phyloP scores from a whole-genome alignment of 2,329 filamentous ascomycete species.

The Arthrobotrys pseudoclavata region DNA sequence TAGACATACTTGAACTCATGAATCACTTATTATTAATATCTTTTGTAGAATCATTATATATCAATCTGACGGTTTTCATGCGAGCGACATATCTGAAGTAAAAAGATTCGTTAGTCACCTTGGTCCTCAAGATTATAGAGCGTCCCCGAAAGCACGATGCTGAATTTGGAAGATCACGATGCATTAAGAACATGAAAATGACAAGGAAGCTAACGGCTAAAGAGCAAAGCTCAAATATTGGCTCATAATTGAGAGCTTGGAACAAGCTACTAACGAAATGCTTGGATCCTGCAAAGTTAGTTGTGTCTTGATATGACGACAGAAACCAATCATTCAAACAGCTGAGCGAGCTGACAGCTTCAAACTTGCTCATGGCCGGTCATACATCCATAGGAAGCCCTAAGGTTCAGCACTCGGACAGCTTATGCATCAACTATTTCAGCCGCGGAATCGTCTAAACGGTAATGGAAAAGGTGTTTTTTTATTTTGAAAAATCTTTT shows the following conservation, averaged over 20 bases:
- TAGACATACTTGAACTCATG: neutral
- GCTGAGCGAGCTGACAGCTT: slow-evolving; percentile 28
- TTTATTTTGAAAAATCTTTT: neutral
- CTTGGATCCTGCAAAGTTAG: neutral
- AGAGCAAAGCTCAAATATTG: neutral
- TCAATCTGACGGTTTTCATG: slow-evolving; percentile 10
- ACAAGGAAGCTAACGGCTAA: neutral
- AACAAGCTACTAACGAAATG: neutral
- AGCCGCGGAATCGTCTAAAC: neutral
- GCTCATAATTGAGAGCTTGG: neutral
- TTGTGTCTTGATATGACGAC: slow-evolving; percentile 11
- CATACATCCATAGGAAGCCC: neutral
- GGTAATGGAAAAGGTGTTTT: neutral
- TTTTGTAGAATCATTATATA: slow-evolving; percentile 7
- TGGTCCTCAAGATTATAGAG: slow-evolving; percentile 5
- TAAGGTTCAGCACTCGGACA: neutral
- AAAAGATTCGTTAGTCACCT: slow-evolving; percentile 1
- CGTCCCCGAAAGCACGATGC: slow-evolving; percentile 2
- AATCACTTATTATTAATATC: slow-evolving; percentile 17
- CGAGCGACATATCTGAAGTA: neutral
- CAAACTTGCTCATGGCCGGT: neutral
- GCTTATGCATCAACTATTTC: slow-evolving; percentile 12
- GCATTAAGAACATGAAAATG: neutral
- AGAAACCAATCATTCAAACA: slow-evolving; percentile 14
- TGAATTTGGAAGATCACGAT: slow-evolving; percentile 30